Base-by-base conservation (phyloP, 2,329 filamentous ascomycete genomes). In the Fusarium pininemorale region DNA sequence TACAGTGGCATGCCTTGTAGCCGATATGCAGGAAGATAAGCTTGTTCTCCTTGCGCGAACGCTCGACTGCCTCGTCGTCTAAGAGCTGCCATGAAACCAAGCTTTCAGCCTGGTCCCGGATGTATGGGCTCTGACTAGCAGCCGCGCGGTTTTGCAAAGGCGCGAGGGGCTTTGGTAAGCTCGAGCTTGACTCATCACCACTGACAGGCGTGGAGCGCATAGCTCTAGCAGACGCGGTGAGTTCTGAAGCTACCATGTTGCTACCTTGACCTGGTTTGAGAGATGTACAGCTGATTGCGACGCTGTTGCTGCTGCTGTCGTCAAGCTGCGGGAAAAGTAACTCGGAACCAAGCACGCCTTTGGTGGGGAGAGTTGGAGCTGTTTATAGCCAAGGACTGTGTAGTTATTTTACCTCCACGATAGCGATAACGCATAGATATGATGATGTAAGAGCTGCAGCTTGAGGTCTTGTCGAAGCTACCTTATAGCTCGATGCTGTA, bases 1-100 rank as follows among this genome's bases (percentile, higher is more conserved):
- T 84, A 96, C 96, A 97, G 85, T 98, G 96, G 81, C 96, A 98
- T 47, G 96, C 95, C 26, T 93, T 93, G 85, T 98, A 99, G 55
- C 96, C 96, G 79, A 98, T 95, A 81, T 96, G 97, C 70, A 98
- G 86, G 80, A 98, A 98, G 68, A 99, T 91, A 66, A 98, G 87
- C 79, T 95, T 93, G 82, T 98, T 97, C 76, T 95, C 90, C 76
- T 87, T 90, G 81, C 90, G 93, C 22, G 96, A 96, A 54, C 95
- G 87, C 72, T 89, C 89, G 61, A 98, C 87, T 22, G 94, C 90
- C 78, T 95, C 91, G 28, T 92, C 87, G 75, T 92, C 92, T 87
- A 97, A 94, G 68, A 94, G 86, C 86, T 99, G 96, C 96, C 96
- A 99, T 77, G 92, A 91, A 42, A 98, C 95, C 4, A 92, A 91